Conservation (phyloP, 1,139 yeast genomes). For the Protomyces arabidopsidicola region DNA sequence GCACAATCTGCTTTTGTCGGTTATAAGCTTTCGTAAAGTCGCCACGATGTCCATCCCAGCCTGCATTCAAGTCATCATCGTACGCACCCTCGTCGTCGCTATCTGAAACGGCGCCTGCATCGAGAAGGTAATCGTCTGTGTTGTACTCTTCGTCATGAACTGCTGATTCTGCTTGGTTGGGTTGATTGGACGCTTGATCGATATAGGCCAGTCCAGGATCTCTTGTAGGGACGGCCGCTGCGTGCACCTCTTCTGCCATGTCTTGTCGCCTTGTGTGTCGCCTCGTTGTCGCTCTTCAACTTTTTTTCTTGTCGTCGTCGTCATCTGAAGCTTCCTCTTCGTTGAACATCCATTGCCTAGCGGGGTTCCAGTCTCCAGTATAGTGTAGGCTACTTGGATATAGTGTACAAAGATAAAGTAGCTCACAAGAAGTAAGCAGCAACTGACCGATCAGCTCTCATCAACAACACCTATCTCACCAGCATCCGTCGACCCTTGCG, state of each 20-base stretch:
- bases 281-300: too few species aligned
- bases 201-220: not conserved
- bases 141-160: constrained; percentile 2
- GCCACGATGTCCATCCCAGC: constrained; percentile 24
- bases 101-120: not conserved
- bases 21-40: constrained; percentile 29
- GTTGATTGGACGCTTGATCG: not conserved
- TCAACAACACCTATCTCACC: too few species aligned
- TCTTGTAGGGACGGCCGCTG: not conserved
- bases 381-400: too few species aligned
- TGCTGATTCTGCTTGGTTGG: not conserved
- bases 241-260: too few species aligned
- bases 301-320: too few species aligned
- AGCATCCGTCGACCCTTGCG: not conserved
- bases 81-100: constrained; percentile 15
- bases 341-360: too few species aligned
- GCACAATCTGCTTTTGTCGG: constrained; percentile 21
- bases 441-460: too few species aligned
- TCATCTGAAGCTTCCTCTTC: too few species aligned
- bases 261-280: too few species aligned
- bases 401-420: too few species aligned
- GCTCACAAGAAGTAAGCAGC: too few species aligned
- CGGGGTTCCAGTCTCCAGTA: too few species aligned
- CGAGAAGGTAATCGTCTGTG: constrained; percentile 1
- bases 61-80: constrained; percentile 23